Base-by-base conservation (phyloP, 1,139 yeast species). In the Starmera stellimalicola region DNA sequence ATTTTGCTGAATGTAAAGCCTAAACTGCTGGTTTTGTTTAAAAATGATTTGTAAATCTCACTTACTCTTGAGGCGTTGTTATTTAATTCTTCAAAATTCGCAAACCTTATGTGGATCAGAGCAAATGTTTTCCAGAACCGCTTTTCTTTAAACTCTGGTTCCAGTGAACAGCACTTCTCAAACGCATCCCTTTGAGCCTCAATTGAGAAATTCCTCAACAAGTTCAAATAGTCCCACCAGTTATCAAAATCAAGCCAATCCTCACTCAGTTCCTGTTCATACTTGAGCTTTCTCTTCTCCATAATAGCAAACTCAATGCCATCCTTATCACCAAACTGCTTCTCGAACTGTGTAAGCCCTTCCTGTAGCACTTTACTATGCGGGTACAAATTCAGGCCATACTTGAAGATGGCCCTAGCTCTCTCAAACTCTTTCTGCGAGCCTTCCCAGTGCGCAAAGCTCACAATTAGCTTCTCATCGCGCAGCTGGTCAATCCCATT, bases 381-480 rank as follows among this genome's bases (percentile, higher is more conserved):
- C 19, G 74, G 65, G 43, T 80, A 60, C 14, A 61, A 60, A 29
- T 68, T 60, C 14, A 77, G 50, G 1, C 81, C 72, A 39, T 68
- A 60, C 32, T 62, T 59, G 50, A 68, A 79, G n/a, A 88, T 68
- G 10, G 73, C 70, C 33, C 77, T 56, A 0, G 82, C 78, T 33
- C 95, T 63, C 35, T 79, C 87, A 50, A 59, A 59, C 47, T 84
- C 93, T 27, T 66, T 59, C 30, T 69, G 70, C 1, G 70, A 53
- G 1, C 71, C 65, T 50, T 88, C 96, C 85, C 87, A 87, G 28
- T 62, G 58, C 1, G 88, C 77, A 81, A 91, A 88, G 2, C 59
- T 51, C 0, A 62, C 45, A 2, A 76, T 44, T 4, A 75, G 37
- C 26, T 51, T 49, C 26, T 68, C 73, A 52, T 62, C 11, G 23